These are phyloP conservation scores for Populus trichocarpa DNA, from an alignment of 441 rosid genomes.

Conservation along the genomic window DNA sequence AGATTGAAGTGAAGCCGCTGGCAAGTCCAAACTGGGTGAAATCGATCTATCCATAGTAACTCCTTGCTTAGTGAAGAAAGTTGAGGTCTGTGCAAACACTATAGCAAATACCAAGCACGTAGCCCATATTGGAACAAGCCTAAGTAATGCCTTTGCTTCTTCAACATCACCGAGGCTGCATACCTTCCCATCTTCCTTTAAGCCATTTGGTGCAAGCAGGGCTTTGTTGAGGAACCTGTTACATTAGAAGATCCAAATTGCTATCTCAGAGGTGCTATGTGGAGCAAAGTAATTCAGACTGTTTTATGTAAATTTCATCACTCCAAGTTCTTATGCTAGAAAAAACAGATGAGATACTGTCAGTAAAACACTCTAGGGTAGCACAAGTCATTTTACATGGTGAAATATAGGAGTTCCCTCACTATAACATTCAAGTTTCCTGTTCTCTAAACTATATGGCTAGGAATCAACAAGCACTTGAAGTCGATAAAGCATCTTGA, in stretches of 20 bases:
- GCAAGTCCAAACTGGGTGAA: slow-evolving; percentile 31
- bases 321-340: not conserved
- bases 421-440: no score
- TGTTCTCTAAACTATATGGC: not conserved
- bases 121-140: slow-evolving; percentile 65
- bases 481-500: not conserved
- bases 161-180: slow-evolving; percentile 55
- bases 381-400: not conserved
- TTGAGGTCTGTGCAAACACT: slow-evolving; percentile 51
- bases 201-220: slow-evolving; percentile 47
- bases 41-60: slow-evolving; percentile 68
- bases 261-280: slow-evolving; percentile 1
- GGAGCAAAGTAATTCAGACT: not conserved
- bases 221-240: slow-evolving; percentile 61
- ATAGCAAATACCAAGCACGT: slow-evolving; percentile 55
- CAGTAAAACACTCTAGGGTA: not conserved
- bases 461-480: not conserved
- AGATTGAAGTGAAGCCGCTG: slow-evolving; percentile 66
- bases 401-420: not conserved
- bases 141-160: slow-evolving; percentile 54
- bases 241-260: not conserved
- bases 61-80: slow-evolving; percentile 79
- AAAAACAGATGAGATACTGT: not conserved
- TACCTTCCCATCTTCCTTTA: slow-evolving; percentile 20
- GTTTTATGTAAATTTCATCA: not conserved